Conservation (phyloP, 2,329 filamentous ascomycete genomes). For the Apiospora sp. region DNA sequence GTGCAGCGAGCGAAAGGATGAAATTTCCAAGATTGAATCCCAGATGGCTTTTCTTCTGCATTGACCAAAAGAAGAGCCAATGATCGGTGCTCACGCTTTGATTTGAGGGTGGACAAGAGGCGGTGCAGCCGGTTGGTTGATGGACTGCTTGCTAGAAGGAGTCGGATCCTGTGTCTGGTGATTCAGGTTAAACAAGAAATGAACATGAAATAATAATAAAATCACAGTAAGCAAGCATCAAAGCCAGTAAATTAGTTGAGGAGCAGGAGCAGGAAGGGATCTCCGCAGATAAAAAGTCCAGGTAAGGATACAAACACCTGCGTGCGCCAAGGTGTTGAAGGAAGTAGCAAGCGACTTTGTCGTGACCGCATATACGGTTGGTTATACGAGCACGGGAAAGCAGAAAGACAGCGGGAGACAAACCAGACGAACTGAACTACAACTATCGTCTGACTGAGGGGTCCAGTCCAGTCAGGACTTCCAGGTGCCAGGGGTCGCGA, state of each 20-base stretch:
- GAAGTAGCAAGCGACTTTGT: constrained; percentile 11
- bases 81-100: neutral
- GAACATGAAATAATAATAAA: neutral
- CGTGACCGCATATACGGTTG: constrained; percentile 9
- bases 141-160: neutral
- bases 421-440: neutral
- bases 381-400: constrained; percentile 10
- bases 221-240: constrained; percentile 7
- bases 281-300: neutral
- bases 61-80: neutral
- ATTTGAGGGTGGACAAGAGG: constrained; percentile 6
- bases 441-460: constrained; percentile 12
- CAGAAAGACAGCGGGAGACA: neutral
- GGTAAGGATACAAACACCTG: neutral
- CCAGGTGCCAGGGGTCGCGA: neutral
- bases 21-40: neutral
- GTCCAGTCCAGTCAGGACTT: neutral
- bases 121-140: constrained; percentile 11
- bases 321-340: constrained; percentile 4
- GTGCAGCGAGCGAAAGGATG: neutral
- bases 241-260: neutral
- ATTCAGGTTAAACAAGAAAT: neutral
- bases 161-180: neutral
- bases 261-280: neutral
- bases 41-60: neutral